Evolutionary conservation across 1,284 basidiomycete genomes (phyloP).

Genomic region (Leccinum ponderosum): DNA sequence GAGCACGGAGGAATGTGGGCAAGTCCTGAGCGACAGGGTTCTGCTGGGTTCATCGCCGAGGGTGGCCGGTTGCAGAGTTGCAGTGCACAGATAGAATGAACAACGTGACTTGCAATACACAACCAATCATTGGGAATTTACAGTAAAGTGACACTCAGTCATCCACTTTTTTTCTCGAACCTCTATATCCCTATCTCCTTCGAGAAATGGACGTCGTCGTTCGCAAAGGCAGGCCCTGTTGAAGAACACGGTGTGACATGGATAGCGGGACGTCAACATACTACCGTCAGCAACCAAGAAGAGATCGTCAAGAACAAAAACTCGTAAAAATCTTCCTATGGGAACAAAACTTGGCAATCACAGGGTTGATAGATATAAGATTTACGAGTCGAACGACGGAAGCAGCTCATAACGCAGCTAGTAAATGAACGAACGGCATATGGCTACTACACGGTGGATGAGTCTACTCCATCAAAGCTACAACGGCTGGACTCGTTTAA

Average conservation of each 20-base stretch:
- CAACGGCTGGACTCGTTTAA: slow-evolving; percentile 3
- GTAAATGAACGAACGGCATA: not conserved
- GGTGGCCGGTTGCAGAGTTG: no score
- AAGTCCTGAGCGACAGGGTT: not conserved
- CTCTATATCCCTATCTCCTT: not conserved
- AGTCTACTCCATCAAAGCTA: not conserved
- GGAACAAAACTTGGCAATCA: no score
- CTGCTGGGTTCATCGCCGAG: not conserved
- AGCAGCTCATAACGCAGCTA: not conserved
- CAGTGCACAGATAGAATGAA: no score
- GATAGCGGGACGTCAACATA: not conserved
- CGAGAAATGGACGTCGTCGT: not conserved
- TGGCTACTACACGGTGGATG: slow-evolving; percentile 10
- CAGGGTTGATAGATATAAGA: no score
- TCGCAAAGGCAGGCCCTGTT: not conserved
- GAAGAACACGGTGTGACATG: not conserved
- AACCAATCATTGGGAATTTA: no score
- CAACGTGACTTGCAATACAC: no score
- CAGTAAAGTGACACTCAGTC: no score
- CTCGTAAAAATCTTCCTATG: not conserved
- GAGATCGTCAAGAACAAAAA: not conserved
- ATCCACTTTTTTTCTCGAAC: no score
- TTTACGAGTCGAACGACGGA: not conserved
- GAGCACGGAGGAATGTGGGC: not conserved
- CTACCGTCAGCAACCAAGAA: not conserved